Percentiles rank a stretch among this genome's conserved stretches.
Conservation (phyloP, 1,139 yeast genomes). For the Nakaseomyces glabratus region DNA sequence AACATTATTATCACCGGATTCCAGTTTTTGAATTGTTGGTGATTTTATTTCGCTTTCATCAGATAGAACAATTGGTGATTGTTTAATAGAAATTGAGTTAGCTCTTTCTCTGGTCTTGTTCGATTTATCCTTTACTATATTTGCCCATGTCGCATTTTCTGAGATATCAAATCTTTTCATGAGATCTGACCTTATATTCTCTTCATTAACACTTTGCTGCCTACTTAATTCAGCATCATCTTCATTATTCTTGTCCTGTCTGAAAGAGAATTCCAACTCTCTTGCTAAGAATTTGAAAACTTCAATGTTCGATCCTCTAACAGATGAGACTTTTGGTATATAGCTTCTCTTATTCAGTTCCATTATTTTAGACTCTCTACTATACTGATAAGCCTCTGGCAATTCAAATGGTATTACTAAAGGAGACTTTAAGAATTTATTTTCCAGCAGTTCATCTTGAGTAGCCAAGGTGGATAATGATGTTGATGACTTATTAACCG, state of each 20-base stretch:
- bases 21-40: not conserved
- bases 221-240: slow-evolving; percentile 9
- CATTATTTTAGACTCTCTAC: slow-evolving; percentile 19
- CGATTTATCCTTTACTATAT: slow-evolving; percentile 21
- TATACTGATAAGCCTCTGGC: slow-evolving; percentile 25
- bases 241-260: slow-evolving; percentile 14
- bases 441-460: slow-evolving; percentile 10
- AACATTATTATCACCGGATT: slow-evolving; percentile 4
- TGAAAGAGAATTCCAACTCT: slow-evolving; percentile 28
- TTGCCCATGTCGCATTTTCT: slow-evolving; percentile 30
- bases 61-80: slow-evolving; percentile 6
- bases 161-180: slow-evolving; percentile 28
- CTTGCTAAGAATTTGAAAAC: slow-evolving; percentile 28
- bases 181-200: slow-evolving; percentile 1
- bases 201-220: slow-evolving; percentile 2
- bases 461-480: slow-evolving; percentile 11
- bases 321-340: slow-evolving; percentile 12
- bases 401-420: slow-evolving; percentile 24
- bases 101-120: slow-evolving; percentile 9
- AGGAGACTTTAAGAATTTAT: slow-evolving; percentile 18
- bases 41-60: slow-evolving; percentile 13
- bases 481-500: slow-evolving; percentile 9
- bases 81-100: slow-evolving; percentile 4
- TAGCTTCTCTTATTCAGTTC: slow-evolving; percentile 8
- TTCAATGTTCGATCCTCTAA: slow-evolving; percentile 28